Evolutionary conservation across 2,329 filamentous ascomycete species (phyloP).

Genomic region (Didymella glomerata): DNA sequence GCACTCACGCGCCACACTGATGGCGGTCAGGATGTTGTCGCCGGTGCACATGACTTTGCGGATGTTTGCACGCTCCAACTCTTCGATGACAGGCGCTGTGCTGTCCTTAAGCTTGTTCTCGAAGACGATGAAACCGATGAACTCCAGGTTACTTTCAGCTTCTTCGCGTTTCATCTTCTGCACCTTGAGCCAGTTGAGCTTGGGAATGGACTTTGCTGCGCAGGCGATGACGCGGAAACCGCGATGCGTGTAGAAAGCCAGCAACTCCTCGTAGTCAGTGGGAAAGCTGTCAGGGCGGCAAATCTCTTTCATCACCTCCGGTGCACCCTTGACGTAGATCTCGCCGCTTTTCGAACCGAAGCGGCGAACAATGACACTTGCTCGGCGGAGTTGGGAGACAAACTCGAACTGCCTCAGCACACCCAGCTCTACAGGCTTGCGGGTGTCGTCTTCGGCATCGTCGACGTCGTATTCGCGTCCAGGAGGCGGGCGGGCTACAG

Average conservation of each 20-base stretch:
- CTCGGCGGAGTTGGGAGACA: slow-evolving; percentile 87
- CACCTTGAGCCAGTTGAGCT: slow-evolving; percentile 90
- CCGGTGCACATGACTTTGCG: slow-evolving; percentile 95
- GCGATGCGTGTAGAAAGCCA: slow-evolving; percentile 91
- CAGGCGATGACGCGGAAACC: slow-evolving; percentile 97
- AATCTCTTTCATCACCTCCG: slow-evolving; percentile 95
- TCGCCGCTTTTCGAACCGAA: slow-evolving; percentile 86
- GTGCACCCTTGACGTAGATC: slow-evolving; percentile 94
- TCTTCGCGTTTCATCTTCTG: slow-evolving; percentile 92
- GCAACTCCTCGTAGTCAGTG: slow-evolving; percentile 84
- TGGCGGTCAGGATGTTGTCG: slow-evolving; percentile 95
- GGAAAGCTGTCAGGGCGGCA: slow-evolving; percentile 87
- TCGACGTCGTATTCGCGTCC: slow-evolving; percentile 66
- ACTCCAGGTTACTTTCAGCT: slow-evolving; percentile 83
- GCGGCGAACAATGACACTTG: slow-evolving; percentile 89
- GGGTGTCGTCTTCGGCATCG: slow-evolving; percentile 55
- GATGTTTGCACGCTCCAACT: slow-evolving; percentile 84
- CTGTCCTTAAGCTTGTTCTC: slow-evolving; percentile 97
- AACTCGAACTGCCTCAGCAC: slow-evolving; percentile 93
- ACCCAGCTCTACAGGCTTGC: slow-evolving; percentile 80
- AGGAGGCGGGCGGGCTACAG: slow-evolving; percentile 82
- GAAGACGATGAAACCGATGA: slow-evolving; percentile 96
- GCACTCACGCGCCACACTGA: slow-evolving; percentile 93
- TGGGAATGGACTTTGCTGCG: slow-evolving; percentile 85
- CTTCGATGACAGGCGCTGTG: slow-evolving; percentile 80